These are phyloP conservation scores for Trichoderma erinaceum DNA, from an alignment of 495 filamentous ascomycete species.

Conservation along the genomic window DNA sequence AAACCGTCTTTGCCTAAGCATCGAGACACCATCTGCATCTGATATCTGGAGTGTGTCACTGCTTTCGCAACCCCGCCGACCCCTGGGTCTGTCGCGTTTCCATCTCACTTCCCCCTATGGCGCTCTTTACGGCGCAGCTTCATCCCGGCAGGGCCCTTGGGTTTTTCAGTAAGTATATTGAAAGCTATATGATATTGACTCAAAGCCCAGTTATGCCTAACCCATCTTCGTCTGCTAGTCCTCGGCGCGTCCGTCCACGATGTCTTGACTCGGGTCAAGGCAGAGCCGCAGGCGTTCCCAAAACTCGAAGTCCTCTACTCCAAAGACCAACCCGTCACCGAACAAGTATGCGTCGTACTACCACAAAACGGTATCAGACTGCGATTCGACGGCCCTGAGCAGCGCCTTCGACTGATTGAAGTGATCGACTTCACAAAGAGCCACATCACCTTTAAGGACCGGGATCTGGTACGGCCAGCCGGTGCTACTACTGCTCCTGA, in stretches of 20 bases:
- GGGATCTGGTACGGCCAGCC: constrained; percentile 66
- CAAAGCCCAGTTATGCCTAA: constrained; percentile 16
- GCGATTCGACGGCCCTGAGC: constrained; percentile 89
- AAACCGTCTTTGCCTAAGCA: neutral
- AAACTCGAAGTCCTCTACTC: constrained; percentile 77
- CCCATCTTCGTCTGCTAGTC: constrained; percentile 40
- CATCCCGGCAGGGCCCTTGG: constrained; percentile 71
- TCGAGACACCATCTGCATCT: neutral
- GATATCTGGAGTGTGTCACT: neutral
- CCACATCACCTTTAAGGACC: constrained; percentile 68
- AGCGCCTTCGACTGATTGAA: constrained; percentile 85
- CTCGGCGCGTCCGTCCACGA: constrained; percentile 89
- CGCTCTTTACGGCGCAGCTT: constrained; percentile 60
- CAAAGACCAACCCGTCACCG: constrained; percentile 57
- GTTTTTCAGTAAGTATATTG: constrained; percentile 57
- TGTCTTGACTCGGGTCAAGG: constrained; percentile 75
- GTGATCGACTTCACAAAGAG: constrained; percentile 85
- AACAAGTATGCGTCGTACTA: constrained; percentile 65
- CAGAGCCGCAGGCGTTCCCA: constrained; percentile 73
- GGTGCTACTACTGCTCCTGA: constrained; percentile 40
- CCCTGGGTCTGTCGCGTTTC: constrained; percentile 8
- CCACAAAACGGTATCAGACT: constrained; percentile 81
- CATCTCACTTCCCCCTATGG: constrained; percentile 35
- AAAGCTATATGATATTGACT: neutral
- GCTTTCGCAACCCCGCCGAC: neutral